phyloP scores from a whole-genome alignment of 2,329 filamentous ascomycete species.

The Acrodontium crateriforme region DNA sequence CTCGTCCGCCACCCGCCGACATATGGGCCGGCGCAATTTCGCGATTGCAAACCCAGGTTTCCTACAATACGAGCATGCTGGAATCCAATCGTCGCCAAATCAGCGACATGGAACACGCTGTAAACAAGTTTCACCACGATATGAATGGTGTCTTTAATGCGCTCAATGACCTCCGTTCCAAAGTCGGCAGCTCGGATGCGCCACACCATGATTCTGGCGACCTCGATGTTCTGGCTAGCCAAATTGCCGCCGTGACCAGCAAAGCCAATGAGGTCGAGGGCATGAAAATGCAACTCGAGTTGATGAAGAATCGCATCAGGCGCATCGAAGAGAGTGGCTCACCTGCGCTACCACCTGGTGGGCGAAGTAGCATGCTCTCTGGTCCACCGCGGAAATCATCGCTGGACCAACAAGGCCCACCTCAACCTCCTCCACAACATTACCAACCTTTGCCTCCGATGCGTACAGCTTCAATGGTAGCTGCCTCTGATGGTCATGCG shows the following conservation, averaged over 20 bases:
- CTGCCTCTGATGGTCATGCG: slow-evolving; percentile 9
- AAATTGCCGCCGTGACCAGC: slow-evolving; percentile 26
- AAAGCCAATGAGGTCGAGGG: slow-evolving; percentile 34
- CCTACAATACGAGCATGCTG: slow-evolving; percentile 30
- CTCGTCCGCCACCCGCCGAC: slow-evolving; percentile 9
- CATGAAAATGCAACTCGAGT: slow-evolving; percentile 33
- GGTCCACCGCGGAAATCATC: too few relatives aligned
- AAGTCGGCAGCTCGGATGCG: slow-evolving; percentile 8
- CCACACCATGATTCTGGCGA: slow-evolving; percentile 20
- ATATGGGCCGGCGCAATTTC: slow-evolving; percentile 27
- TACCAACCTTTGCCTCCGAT: slow-evolving; percentile 15
- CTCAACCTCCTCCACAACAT: slow-evolving; percentile 5
- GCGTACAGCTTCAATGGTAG: slow-evolving; percentile 11
- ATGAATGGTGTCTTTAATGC: slow-evolving; percentile 21
- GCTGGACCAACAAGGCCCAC: too few relatives aligned
- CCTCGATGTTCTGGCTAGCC: slow-evolving; percentile 31
- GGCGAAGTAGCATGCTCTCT: slow-evolving; percentile 2
- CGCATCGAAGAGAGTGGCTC: slow-evolving; percentile 16
- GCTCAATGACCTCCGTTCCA: slow-evolving; percentile 21
- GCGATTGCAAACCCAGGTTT: slow-evolving; percentile 35
- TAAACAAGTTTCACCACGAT: slow-evolving; percentile 27
- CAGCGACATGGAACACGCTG: slow-evolving; percentile 26
- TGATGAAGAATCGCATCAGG: slow-evolving; percentile 34
- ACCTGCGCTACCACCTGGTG: too few relatives aligned
- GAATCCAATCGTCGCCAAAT: slow-evolving; percentile 28